phyloP scores from a whole-genome alignment of 2,329 filamentous ascomycete genomes.

The Waltergamsia citrina region DNA sequence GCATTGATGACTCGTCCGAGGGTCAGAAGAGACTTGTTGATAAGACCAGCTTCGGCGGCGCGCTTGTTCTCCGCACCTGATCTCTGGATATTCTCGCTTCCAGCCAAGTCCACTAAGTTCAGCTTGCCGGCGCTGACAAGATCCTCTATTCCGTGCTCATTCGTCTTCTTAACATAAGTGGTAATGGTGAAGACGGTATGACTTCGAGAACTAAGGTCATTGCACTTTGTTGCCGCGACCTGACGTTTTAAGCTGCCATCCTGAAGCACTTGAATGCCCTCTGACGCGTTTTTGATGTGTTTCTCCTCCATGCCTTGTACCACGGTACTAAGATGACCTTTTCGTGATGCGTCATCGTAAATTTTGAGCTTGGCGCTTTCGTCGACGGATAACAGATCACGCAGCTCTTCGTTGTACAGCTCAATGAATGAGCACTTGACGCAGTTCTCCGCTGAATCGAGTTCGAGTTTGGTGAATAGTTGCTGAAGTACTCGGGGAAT shows the following conservation, averaged over 20 bases:
- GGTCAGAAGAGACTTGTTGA: constrained; percentile 95
- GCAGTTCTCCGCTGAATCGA: constrained; percentile 69
- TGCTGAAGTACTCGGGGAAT: constrained; percentile 85
- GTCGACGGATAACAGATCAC: constrained; percentile 76
- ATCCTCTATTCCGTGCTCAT: constrained; percentile 79
- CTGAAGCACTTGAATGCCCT: constrained; percentile 83
- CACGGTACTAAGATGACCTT: constrained; percentile 74
- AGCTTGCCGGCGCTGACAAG: constrained; percentile 87
- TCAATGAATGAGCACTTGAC: constrained; percentile 99
- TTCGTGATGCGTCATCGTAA: constrained; percentile 81
- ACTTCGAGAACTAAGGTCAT: constrained; percentile 92
- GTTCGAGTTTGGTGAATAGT: constrained; percentile 76
- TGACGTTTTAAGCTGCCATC: constrained; percentile 88
- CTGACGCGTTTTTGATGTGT: constrained; percentile 75
- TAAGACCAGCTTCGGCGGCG: constrained; percentile 87
- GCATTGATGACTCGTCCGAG: constrained; percentile 96
- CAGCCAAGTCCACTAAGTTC: constrained; percentile 92
- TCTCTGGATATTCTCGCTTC: constrained; percentile 94
- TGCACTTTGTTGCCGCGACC: constrained; percentile 99
- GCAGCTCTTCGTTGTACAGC: constrained; percentile 93
- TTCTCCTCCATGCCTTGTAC: constrained; percentile 98
- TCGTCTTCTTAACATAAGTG: constrained; percentile 73
- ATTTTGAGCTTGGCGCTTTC: constrained; percentile 87
- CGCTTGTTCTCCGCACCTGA: constrained; percentile 98
- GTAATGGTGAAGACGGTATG: constrained; percentile 98